Evolutionary conservation across 2,329 filamentous ascomycete genomes (phyloP).

Genomic region (Elsinoe batatas): DNA sequence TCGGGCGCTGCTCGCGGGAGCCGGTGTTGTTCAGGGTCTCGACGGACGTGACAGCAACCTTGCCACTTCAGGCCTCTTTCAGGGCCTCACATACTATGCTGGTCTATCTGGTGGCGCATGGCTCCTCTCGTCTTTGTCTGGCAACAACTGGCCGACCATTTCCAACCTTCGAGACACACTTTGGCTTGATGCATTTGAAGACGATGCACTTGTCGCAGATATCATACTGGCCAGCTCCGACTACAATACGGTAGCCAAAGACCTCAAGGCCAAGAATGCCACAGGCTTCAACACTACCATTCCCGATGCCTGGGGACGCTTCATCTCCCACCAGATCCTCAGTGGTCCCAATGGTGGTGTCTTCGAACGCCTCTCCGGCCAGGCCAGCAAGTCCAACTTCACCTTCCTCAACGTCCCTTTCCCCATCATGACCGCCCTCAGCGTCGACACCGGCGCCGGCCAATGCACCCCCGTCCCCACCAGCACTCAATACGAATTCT

Average conservation of each 20-base stretch:
- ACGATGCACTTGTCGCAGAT: conserved; percentile 30
- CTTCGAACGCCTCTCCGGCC: conserved; percentile 26
- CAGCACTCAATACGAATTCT: conserved; percentile 55
- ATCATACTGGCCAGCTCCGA: conserved; percentile 22
- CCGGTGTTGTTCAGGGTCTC: conserved; percentile 35
- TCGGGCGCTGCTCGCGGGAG: conserved; percentile 31
- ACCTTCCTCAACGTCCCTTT: conserved; percentile 32
- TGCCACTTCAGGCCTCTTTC: conserved; percentile 34
- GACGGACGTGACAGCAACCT: conserved; percentile 34
- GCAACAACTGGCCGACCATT: conserved; percentile 39
- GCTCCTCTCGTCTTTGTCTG: conserved; percentile 37
- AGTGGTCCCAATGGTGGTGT: conserved; percentile 31
- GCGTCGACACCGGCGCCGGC: conserved; percentile 28
- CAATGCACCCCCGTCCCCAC: conserved; percentile 36
- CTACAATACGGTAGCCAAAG: conserved; percentile 26
- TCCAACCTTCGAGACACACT: conserved; percentile 30
- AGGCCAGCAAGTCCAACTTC: conserved; percentile 32
- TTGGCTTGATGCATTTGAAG: conserved; percentile 33
- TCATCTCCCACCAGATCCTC: conserved; percentile 34
- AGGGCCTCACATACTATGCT: conserved; percentile 37
- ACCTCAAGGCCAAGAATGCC: conserved; percentile 28
- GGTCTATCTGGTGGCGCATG: conserved; percentile 39
- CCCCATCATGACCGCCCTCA: conserved; percentile 37
- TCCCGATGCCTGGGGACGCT: conserved; percentile 33
- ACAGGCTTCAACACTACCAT: conserved; percentile 33